Evolutionary conservation across 202 grass and related monocot genomes (phyloP).

Genomic region (Panicum hallii): DNA sequence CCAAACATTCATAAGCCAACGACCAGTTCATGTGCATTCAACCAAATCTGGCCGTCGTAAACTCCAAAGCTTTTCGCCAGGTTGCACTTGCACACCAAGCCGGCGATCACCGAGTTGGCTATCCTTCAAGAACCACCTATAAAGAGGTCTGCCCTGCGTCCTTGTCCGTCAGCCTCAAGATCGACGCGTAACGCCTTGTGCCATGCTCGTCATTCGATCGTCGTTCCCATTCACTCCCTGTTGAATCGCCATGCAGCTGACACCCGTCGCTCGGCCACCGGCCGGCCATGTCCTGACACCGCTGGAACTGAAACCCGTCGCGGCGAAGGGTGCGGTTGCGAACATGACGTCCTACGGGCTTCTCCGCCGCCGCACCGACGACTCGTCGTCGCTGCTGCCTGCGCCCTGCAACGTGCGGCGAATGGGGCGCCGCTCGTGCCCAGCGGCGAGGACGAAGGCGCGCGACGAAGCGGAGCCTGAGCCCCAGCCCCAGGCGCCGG

Average conservation of each 20-base stretch:
- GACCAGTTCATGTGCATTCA: background rate
- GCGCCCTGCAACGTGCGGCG: background rate
- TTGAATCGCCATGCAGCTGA: background rate
- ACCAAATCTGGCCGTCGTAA: conserved; percentile 5
- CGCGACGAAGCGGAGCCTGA: background rate
- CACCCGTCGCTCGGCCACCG: background rate
- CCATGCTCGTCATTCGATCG: too few species aligned
- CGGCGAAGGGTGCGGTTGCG: background rate
- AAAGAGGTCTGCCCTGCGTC: background rate
- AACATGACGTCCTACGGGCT: background rate
- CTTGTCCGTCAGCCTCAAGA: background rate
- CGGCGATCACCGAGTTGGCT: background rate
- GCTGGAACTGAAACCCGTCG: background rate
- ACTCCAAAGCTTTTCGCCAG: background rate
- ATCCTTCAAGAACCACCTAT: background rate
- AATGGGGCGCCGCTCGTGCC: background rate
- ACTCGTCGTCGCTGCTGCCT: background rate
- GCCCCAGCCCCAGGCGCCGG: background rate
- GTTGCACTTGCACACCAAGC: conserved; percentile 16
- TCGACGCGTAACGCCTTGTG: background rate
- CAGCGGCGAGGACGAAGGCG: conserved; percentile 9
- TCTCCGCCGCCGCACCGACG: background rate
- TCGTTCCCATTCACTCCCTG: too few species aligned
- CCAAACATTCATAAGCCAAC: background rate
- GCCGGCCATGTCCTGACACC: background rate